Evolutionary conservation across 2,329 filamentous ascomycete genomes (phyloP), one percentile per base, ranked within the genome.

Genomic region (Phoma herbarum): DNA sequence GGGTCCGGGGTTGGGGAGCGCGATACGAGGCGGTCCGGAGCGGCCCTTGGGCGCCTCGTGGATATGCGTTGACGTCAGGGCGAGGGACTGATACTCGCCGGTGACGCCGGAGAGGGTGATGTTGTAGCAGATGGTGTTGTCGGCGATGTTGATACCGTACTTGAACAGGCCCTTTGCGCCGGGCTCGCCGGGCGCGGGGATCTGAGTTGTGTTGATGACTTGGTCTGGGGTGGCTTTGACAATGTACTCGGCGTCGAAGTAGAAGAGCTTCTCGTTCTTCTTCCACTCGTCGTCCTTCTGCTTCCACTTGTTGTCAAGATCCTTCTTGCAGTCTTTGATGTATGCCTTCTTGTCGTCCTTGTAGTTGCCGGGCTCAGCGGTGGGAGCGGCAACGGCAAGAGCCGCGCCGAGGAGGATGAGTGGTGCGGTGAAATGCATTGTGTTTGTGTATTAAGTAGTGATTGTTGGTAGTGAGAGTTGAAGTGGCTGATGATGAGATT

Each of bases 61-160:
- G 62, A 86, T 82, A 71, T 86, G 84, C 1, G 84, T 86, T 18
- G 84, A 82, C 7, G 83, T 84, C 26, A 71, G 64, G 42, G 84
- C 84, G 0, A 79, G 76, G 8, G 83, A 85, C 64, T 79, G 67
- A 69, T 84, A 86, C 2, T 81, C 73, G 52, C 84, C 84, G 22
- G 75, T 76, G 68, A 86, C 82, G 59, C 77, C 77, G 42, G 76
- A 70, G 44, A 86, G 75, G 35, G 78, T 82, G 71, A 86, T 85
- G 75, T 85, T 81, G 66, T 78, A 80, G 77, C 79, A 81, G 70
- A 81, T 80, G 49, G 74, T 70, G 68, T 81, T 77, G 53, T 75
- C 65, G 14, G 75, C 65, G 26, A 78, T 75, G 76, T 85, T 85
- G 74, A 86, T 80, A 61, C 82, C 83, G 65, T 81, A 83, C 66